Base-by-base conservation (phyloP, 2,329 filamentous ascomycete genomes). In the Fusarium chuoi region DNA sequence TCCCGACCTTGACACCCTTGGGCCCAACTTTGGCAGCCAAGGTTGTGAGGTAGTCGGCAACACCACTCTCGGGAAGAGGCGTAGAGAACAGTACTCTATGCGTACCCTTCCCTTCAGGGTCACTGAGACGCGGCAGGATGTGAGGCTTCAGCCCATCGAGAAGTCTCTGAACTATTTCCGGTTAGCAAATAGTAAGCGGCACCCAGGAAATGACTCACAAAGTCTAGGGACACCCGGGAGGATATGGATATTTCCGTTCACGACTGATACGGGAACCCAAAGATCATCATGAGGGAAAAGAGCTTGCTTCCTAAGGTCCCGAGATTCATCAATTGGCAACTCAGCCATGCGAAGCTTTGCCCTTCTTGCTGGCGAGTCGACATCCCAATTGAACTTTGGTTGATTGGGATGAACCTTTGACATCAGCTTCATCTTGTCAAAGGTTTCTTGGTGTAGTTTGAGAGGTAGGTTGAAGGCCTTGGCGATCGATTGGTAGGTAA, bases 221-320 rank as follows among this genome's bases (percentile, higher is more conserved):
- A 98, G 85, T 59, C 90, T 87, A 2, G 96, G 96, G 22, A 98
- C 93, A 2, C 96, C 96, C 1, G 96, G 96, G 5, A 98, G 86
- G 69, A 98, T 96, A 82, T 98, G 94, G 9, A 98, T 85, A 79
- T 99, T 99, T 57, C 94, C 94, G 79, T 98, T 98, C 22, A 98
- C 94, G 9, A 97, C 91, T 24, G 90, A 88, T 55, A 98, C 89
- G 0, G 96, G 96, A 44, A 98, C 95, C 96, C 96, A 98, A 28
- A 97, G 85, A 59, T 95, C 91, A 5, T 97, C 92, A 15, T 88
- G 87, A 3, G 93, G 90, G 80, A 97, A 98, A 33, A 98, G 77
- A 24, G 92, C 91, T 80, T 98, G 95, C 48, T 93, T 89, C 54
- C 89, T 87, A 28, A 91, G 82, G 12, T 92, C 86, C 24, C 91